Conservation (phyloP, 2,329 filamentous ascomycete species). For the Talaromyces rugulosus region DNA sequence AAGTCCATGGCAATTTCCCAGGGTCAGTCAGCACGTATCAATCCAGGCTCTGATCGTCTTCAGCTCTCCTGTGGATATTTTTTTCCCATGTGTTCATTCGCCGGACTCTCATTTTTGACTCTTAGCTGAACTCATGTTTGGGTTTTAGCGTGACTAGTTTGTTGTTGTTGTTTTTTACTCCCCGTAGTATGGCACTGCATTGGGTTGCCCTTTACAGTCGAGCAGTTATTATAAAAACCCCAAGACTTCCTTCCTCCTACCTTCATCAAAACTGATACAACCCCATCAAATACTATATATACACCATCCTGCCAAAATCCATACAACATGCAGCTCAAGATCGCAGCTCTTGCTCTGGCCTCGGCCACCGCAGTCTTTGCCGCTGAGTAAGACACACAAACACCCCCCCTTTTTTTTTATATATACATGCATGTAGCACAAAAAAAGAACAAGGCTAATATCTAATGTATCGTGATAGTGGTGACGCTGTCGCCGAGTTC, state of each 20-base stretch:
- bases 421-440: neutral
- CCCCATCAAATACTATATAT: neutral
- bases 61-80: neutral
- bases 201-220: neutral
- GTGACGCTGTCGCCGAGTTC: neutral
- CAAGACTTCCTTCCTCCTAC: neutral
- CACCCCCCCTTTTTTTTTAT: neutral
- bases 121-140: neutral
- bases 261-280: neutral
- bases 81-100: neutral
- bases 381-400: neutral
- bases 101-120: neutral
- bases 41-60: neutral
- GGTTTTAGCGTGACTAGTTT: neutral
- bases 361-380: neutral
- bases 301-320: neutral
- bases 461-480: neutral
- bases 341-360: slow-evolving; percentile 3
- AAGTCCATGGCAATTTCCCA: no score
- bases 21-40: neutral
- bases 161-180: neutral
- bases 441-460: neutral
- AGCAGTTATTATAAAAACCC: neutral
- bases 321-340: slow-evolving; percentile 6
- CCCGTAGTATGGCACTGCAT: neutral